Percentiles rank a stretch among this genome's conserved stretches.
Evolutionary conservation across 495 filamentous ascomycete species (phyloP).

Genomic region (Aspergillus bertholletiae): DNA sequence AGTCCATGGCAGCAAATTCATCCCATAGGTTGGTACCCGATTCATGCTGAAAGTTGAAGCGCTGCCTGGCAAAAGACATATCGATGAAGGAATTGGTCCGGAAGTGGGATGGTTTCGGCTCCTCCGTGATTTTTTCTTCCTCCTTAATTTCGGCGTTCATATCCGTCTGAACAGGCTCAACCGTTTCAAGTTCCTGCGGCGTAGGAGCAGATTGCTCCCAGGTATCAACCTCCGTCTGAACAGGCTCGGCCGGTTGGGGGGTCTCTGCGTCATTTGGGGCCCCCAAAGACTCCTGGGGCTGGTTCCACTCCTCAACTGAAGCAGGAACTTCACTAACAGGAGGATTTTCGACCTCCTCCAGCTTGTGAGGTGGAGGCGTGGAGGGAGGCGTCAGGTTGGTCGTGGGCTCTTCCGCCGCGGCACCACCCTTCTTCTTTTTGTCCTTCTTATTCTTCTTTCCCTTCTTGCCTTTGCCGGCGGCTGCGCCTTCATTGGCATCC

Average conservation of each 20-base stretch:
- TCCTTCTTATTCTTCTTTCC: constrained; percentile 25
- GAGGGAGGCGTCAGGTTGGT: constrained; percentile 38
- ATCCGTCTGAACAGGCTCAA: neutral
- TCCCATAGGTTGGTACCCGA: constrained; percentile 40
- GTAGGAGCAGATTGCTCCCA: constrained; percentile 12
- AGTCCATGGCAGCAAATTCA: constrained; percentile 35
- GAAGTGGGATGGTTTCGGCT: constrained; percentile 5
- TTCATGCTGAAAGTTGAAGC: constrained; percentile 26
- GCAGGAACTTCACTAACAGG: constrained; percentile 9
- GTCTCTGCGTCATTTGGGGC: neutral
- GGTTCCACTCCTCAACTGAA: constrained; percentile 4
- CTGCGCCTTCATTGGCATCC: constrained; percentile 3
- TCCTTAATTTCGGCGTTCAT: constrained; percentile 7
- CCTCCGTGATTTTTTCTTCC: neutral
- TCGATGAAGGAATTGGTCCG: constrained; percentile 32
- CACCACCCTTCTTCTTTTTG: constrained; percentile 21
- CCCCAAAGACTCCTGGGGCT: neutral
- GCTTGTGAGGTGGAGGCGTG: constrained; percentile 30
- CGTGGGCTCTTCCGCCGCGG: constrained; percentile 14
- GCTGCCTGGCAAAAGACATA: constrained; percentile 40
- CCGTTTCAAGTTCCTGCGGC: constrained; percentile 4
- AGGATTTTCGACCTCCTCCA: constrained; percentile 7
- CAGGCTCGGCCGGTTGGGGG: constrained; percentile 1
- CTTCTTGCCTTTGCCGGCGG: constrained; percentile 18
- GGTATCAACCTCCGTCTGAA: constrained; percentile 1